phyloP scores from a whole-genome alignment of 106 monocot genomes.

The Acorus calamus region DNA sequence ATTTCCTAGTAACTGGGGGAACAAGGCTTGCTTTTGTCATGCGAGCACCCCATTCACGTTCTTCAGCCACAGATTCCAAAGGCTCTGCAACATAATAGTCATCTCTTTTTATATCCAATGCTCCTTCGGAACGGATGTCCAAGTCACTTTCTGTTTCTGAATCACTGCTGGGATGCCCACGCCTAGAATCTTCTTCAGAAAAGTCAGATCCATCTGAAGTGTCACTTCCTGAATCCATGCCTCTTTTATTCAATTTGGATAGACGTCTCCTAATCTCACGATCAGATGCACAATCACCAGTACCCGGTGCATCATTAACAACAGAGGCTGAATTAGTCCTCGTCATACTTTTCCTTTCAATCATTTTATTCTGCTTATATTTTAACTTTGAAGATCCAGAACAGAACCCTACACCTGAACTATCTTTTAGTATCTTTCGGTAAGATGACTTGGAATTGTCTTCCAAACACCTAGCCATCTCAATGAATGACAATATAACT shows the following conservation, averaged over 20 bases:
- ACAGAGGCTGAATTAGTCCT: conserved; percentile 16
- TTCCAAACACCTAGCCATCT: conserved; percentile 57
- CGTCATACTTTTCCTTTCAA: conserved; percentile 38
- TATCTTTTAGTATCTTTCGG: conserved; percentile 34
- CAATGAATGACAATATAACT: conserved; percentile 56
- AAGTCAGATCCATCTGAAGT: conserved; percentile 73
- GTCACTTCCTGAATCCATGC: conserved; percentile 69
- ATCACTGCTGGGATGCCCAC: conserved; percentile 47
- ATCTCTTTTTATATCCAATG: conserved; percentile 34
- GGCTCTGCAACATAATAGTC: conserved; percentile 48
- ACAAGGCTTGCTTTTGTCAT: conserved; percentile 99
- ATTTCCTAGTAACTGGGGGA: conserved; percentile 92
- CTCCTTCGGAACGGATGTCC: conserved; percentile 27
- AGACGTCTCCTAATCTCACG: conserved; percentile 68
- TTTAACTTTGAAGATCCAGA: conserved; percentile 40
- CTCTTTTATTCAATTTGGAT: conserved; percentile 66
- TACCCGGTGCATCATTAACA: conserved; percentile 48
- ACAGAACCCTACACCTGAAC: conserved; percentile 29
- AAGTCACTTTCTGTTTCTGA: conserved; percentile 90
- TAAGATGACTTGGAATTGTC: conserved; percentile 39
- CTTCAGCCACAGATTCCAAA: conserved; percentile 47
- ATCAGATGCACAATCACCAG: conserved; percentile 30
- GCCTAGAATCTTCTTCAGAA: conserved; percentile 50
- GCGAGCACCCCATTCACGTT: conserved; percentile 98
- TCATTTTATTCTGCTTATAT: conserved; percentile 41